Base-by-base conservation (phyloP, 768 basidiomycete species). In the Boletus tomentosulus region DNA sequence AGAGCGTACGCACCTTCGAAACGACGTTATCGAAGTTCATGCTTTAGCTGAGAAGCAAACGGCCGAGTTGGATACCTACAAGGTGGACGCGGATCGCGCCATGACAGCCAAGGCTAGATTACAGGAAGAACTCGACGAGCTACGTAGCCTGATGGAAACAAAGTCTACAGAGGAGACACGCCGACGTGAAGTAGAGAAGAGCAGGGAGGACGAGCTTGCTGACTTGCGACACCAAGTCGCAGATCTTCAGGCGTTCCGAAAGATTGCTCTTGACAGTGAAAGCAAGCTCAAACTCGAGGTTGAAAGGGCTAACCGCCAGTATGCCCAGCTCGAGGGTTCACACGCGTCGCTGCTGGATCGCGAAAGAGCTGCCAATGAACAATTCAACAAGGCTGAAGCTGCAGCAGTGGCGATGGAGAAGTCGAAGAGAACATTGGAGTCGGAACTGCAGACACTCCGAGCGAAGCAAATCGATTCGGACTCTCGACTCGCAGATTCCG, bases 151-250 rank as follows among this genome's bases (percentile, higher is more conserved):
- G 13, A 81, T 97, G 74, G 85, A 86, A 44, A 88, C 89, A 1
- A 97, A 93, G 68, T 81, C 86, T 0, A 86, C 84, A 25, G 94
- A 98, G 67, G 94, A 93, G 62, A 87, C 82, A 9, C 85, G 86
- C 30, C 82, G 90, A 16, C 80, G 78, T 33, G 90, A 97, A 65
- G 92, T 85, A 1, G 91, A 93, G 67, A 86, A 85, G 69, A 87
- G 88, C 70, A 91, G 86, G 62, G 94, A 98, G 59, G 77, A 82
- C 43, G 96, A 99, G 69, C 82, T 98, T 11, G 68, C 72, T 0
- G 78, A 84, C 30, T 76, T 99, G 6, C 85, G 94, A 22, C 64
- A 66, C 10, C 85, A 92, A 62, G 79, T 81, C 22, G 63, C 66
- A 19, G 76, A 78, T 38, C 71, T 91, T 30, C 86, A 89, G 43